Evolutionary conservation across 495 filamentous ascomycete species (phyloP), one percentile per base, ranked within the genome.

Genomic region (Aspergillus steynii): DNA sequence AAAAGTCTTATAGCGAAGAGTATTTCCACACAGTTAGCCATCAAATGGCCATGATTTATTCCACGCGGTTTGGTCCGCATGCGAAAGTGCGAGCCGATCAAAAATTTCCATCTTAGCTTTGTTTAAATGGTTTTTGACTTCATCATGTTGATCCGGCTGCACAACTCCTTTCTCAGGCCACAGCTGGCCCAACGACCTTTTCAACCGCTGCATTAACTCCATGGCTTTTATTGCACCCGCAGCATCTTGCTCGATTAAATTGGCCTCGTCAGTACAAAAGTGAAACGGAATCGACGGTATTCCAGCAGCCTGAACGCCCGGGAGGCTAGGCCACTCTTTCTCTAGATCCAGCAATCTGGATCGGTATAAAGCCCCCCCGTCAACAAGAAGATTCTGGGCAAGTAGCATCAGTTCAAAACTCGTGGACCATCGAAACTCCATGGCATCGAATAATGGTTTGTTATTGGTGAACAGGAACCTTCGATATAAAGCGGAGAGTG

Each of bases 321-420:
- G 69, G 5, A 71, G 66, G 7, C 4, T 47, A n/a, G 58, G 31
- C 69, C 64, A 70, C 60, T 67, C 63, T n/a, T 65, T 57, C 31
- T 71, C 59, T 5, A 73, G 54, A 15, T 68, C 59, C 60, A 65
- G 58, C 4, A 58, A 12, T 26, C 53, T 58, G 20, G 60, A 65
- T 56, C 32, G 65, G 63, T 71, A 72, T 27, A 63, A 37, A 32
- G 68, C 68, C 57, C 68, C 70, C 37, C 65, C 64, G 45, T 70
- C 64, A n/a, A 65, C 46, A n/a, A 71, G 52, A 32, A 68, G 64
- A 59, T 65, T 69, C 37, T 67, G 69, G 47, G 64, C 59, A 47
- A 69, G 42, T 26, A 65, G 37, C 42, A 69, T 25, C 64, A 66
- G 58, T 1, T 66, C 61, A 61, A 68, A 68, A 32, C 59, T 53